Evolutionary conservation across 176 grass and related monocot genomes (phyloP).

Genomic region (Cocos nucifera): DNA sequence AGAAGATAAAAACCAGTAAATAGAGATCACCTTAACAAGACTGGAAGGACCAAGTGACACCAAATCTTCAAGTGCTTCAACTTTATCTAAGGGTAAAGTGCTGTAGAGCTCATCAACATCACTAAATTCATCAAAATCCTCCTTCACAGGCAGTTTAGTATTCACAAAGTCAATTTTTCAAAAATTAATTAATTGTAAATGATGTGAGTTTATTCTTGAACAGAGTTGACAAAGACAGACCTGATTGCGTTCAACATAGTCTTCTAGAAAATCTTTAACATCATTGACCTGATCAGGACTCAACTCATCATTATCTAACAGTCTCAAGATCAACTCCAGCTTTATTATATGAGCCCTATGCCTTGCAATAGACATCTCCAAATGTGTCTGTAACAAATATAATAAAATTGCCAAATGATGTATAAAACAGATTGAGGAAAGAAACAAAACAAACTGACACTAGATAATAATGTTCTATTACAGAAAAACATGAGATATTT

Average conservation of each 20-base stretch:
- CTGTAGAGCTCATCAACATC: conserved; percentile 88
- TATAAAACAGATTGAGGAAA: not conserved
- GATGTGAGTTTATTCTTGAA: too few species aligned
- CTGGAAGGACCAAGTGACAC: conserved; percentile 88
- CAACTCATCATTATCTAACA: conserved; percentile 96
- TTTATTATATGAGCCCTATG: conserved; percentile 99
- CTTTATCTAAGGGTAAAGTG: conserved; percentile 84
- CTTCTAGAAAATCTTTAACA: conserved; percentile 94
- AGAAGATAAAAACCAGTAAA: conserved; percentile 2
- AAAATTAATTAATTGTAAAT: not conserved
- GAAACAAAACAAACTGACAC: not conserved
- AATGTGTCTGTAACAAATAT: conserved; percentile 64
- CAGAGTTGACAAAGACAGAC: conserved; percentile 13
- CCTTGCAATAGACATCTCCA: conserved; percentile 81
- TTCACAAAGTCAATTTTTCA: conserved; percentile 7
- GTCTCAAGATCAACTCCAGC: conserved; percentile 91
- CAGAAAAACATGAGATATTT: conserved; percentile 5
- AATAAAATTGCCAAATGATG: conserved; percentile 15
- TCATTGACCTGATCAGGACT: conserved; percentile 99
- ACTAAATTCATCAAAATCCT: conserved; percentile 97
- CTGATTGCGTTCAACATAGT: conserved; percentile 98
- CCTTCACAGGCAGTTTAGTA: conserved; percentile 42
- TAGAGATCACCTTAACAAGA: conserved; percentile 66
- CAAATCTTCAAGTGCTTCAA: conserved; percentile 99
- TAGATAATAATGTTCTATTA: conserved; percentile 12